Base-by-base conservation (phyloP, 164 flowering plant species). In the Magnolia sinica region DNA sequence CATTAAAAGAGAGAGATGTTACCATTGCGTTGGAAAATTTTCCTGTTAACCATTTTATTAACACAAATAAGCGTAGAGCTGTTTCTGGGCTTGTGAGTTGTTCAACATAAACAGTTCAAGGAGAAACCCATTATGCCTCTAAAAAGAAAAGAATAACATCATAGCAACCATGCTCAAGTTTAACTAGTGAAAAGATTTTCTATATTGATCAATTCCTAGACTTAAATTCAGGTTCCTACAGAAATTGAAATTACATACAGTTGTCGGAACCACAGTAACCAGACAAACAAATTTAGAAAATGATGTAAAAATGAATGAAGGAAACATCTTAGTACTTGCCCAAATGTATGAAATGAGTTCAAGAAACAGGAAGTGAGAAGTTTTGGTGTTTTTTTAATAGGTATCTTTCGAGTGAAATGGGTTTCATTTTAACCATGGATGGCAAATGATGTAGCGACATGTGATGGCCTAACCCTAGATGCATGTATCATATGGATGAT, bases 41-140 rank as follows among this genome's bases (percentile, higher is more conserved):
- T 22, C 68, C n/a, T 68, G 7, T 8, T 24, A 16, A 68, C n/a
- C 29, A 16, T 68, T 68, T 23, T 20, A 22, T 16, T 22, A 5
- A 68, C 49, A 31, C n/a, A 68, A 31, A 29, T 19, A 4, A 68
- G 61, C 1, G 71, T 45, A 68, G 13, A 27, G 19, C 22, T 64
- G 50, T 29, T 31, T 29, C 19, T 24, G n/a, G 71, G 13, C n/a
- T 22, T 10, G 71, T 13, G 23, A 37, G 50, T 37, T 5, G 50
- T 68, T 68, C 50, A 68, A 31, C 71, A 68, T 6, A 68, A 68
- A 14, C 11, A 37, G 20, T 68, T 68, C 71, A 68, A 68, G 31
- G 4, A 68, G 61, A 11, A 24, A 11, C 27, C 69, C 27, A 9
- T 63, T 66, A 7, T 23, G 68, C 14, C 13, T 65, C 11, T 8